A percentile compares a stretch with the other conserved stretches of the same genome.
phyloP scores from a whole-genome alignment of 495 filamentous ascomycete species.

The Annulohypoxylon bovei region DNA sequence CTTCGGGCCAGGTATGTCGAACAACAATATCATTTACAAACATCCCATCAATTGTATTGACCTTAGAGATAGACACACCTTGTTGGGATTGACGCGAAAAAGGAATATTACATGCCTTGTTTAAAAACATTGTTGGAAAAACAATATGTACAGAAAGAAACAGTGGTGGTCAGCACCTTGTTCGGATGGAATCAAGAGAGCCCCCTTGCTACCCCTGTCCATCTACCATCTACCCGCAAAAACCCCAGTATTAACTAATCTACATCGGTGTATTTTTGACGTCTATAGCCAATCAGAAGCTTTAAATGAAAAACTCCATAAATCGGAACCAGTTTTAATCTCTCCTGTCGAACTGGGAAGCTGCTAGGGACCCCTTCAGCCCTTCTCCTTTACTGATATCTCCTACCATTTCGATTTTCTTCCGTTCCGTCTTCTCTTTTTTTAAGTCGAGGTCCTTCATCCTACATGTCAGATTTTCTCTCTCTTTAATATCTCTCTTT shows the following conservation, averaged over 20 bases:
- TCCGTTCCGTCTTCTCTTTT: constrained; percentile 10
- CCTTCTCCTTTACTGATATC: constrained; percentile 38
- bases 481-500: constrained; percentile 31
- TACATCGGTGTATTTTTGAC: constrained; percentile 32
- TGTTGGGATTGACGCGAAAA: not conserved
- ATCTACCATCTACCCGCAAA: constrained; percentile 40
- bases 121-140: not conserved
- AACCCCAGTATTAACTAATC: constrained; percentile 36
- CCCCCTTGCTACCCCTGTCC: constrained; percentile 17
- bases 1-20: too few species aligned
- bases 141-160: not conserved
- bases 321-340: constrained; percentile 43
- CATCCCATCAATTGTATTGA: not conserved
- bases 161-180: constrained; percentile 17
- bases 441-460: constrained; percentile 22
- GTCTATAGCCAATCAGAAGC: constrained; percentile 18
- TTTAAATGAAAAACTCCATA: constrained; percentile 17
- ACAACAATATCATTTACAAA: not conserved
- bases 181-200: constrained; percentile 14
- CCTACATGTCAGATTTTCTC: constrained; percentile 24
- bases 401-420: constrained; percentile 30
- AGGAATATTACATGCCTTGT: constrained; percentile 10
- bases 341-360: constrained; percentile 33
- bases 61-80: not conserved
- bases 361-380: not conserved